Percentiles rank a stretch among this genome's conserved stretches.
phyloP scores from a whole-genome alignment of 441 rosid genomes.

The Aquilaria agallochum region DNA sequence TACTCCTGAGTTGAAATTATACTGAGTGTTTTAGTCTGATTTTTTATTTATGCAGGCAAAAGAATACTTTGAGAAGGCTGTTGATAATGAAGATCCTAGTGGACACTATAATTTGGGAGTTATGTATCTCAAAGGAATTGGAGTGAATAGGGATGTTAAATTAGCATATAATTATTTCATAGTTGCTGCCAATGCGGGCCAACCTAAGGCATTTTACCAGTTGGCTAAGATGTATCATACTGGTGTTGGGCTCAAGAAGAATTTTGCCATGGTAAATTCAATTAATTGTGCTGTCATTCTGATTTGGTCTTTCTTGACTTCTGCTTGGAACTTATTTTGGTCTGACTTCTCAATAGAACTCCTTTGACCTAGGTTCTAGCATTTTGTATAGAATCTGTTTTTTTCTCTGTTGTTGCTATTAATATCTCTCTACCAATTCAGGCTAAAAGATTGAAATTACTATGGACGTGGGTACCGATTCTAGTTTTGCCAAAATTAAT shows the following conservation, averaged over 20 bases:
- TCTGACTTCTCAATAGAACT: background rate
- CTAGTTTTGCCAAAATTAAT: too few species aligned
- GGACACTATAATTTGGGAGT: slow-evolving; percentile 98
- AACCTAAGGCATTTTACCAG: slow-evolving; percentile 98
- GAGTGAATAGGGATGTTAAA: slow-evolving; percentile 87
- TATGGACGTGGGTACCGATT: too few species aligned
- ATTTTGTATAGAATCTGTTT: background rate
- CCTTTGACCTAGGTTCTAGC: background rate
- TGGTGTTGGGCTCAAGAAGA: slow-evolving; percentile 90
- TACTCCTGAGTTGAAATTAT: too few species aligned
- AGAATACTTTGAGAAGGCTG: slow-evolving; percentile 94
- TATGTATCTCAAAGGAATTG: slow-evolving; percentile 83
- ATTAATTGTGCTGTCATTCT: slow-evolving; percentile 7
- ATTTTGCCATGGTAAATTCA: slow-evolving; percentile 59
- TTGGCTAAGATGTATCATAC: slow-evolving; percentile 98
- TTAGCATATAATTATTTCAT: slow-evolving; percentile 68
- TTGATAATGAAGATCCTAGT: slow-evolving; percentile 69
- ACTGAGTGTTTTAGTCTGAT: background rate
- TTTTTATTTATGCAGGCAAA: slow-evolving; percentile 58
- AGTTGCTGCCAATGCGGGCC: slow-evolving; percentile 90
- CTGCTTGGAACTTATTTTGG: background rate
- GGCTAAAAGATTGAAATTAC: background rate
- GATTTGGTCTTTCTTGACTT: slow-evolving; percentile 1
- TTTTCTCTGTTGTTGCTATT: background rate
- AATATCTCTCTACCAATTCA: background rate